Evolutionary conservation across 2,329 filamentous ascomycete genomes (phyloP), one percentile per base, ranked within the genome.

Genomic region (Sphaerulina vaccinii): DNA sequence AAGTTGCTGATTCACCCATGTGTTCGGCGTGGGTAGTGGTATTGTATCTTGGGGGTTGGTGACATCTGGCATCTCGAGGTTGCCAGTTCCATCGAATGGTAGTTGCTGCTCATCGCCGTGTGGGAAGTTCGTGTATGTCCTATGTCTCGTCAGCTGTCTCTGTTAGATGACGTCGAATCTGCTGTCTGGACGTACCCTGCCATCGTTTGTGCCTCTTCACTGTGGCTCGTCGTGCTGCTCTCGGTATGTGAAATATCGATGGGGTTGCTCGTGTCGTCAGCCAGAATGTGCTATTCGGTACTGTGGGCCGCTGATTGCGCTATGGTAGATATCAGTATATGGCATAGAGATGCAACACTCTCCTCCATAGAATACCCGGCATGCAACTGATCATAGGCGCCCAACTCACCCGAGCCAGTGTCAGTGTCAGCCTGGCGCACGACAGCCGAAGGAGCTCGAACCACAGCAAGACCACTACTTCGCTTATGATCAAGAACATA

Each of bases 341-440:
- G 44, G 23, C 5, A 27, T 21, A 16, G 44, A 38, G 33, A 8
- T 15, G 22, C 21, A 24, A 39, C 35, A 39, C 29, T 41, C 16
- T 19, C 27, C 32, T 42, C 47, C 38, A 49, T 27, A 49, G 47
- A 24, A 41, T 23, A 24, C 21, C 47, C 38, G 47, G 42, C 47
- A n/a, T 8, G 18, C 19, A 18, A 42, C 18, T 23, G 38, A 37
- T 18, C 27, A 23, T 27, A 33, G 38, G 27, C 38, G 38, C 39
- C n/a, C 27, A 42, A n/a, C 29, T 19, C 11, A 24, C 47, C 38
- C 38, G n/a, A 37, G 44, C 33, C 22, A n/a, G 6, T 13, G 16
- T 35, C 42, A 18, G 6, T 13, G 16, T 35, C 42, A 18, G 10
- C 5, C 16, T 18, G 42, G 27, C 27, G 13, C 11, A 11, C 29